Base-by-base conservation (phyloP, 441 rosid genomes). In the Macaranga tanarius region DNA sequence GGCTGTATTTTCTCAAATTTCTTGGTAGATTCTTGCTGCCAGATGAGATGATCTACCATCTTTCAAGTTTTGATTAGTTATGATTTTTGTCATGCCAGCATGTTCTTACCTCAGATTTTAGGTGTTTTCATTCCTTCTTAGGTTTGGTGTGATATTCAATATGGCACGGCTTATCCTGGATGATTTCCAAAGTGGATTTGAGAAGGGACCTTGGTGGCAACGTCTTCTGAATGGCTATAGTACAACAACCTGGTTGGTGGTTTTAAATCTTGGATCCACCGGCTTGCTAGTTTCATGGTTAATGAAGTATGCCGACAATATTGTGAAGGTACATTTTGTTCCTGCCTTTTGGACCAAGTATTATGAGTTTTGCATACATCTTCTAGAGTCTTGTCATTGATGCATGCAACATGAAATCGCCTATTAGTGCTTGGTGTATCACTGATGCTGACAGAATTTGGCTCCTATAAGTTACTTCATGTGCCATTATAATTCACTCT, bases 181-280 rank as follows among this genome's bases (percentile, higher is more conserved):
- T 95, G 98, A 95, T 84, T 89, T 92, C 67, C 78, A 86, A 79
- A 82, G 87, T 72, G 91, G 91, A 38, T 92, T 87, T 86, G 92
- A 92, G 86, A 89, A 89, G 54, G 99, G 98, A 67, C 85, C 88
- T n/a, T 91, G 93, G 95, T 90, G 97, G 99, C 95, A 90, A 77
- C 90, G 90, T 62, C 86, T 92, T 73, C 84, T 88, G 66, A 82
- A 86, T 79, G 98, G 97, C 59, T 91, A 92, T 77, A 88, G 80
- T 73, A 75, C 87, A 47, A 91, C 87, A 20, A 92, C 98, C 71
- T 91, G 91, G 96, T 52, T 91, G 91, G 99, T 92, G 69, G 92
- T 92, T 79, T 82, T 95, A 69, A 95, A 92, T 82, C 92, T 92
- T 20, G 92, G 92, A 50, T 89, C 88, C 65, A 84, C 98, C 48